A percentile compares a stretch with the other conserved stretches of the same genome.
Conservation (phyloP, 257 asterid genomes). For the Perilla frutescens region DNA sequence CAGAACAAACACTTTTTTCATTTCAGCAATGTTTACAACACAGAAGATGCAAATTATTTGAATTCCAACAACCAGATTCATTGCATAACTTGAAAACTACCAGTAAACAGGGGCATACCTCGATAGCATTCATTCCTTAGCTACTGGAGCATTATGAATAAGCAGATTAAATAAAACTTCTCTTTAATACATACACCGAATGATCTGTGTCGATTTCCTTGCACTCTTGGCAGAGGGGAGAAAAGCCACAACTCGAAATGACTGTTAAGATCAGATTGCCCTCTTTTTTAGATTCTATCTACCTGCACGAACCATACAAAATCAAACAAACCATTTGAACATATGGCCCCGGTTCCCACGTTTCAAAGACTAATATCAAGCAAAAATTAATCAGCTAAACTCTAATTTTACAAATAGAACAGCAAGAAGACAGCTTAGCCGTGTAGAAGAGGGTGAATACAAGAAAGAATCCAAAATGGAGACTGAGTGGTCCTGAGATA, state of each 20-base stretch:
- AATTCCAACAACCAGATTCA: neutral
- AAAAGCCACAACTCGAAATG: neutral
- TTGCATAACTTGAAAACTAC: neutral
- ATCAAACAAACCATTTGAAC: neutral
- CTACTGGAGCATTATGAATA: constrained; percentile 14
- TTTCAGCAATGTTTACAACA: neutral
- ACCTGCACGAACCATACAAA: constrained; percentile 25
- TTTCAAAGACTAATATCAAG: constrained; percentile 15
- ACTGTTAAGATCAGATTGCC: constrained; percentile 19
- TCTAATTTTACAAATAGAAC: constrained; percentile 6
- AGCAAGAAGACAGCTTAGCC: constrained; percentile 37
- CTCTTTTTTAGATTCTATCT: constrained; percentile 1
- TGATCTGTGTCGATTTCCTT: neutral
- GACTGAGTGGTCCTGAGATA: constrained; percentile 51
- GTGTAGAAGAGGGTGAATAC: constrained; percentile 31
- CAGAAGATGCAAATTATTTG: neutral
- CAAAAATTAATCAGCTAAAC: neutral
- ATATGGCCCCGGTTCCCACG: neutral
- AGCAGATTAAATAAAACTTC: neutral
- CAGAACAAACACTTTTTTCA: neutral
- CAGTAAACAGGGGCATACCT: neutral
- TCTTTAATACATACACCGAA: neutral
- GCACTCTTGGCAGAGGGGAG: constrained; percentile 10
- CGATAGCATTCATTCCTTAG: constrained; percentile 15
- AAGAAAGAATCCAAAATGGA: constrained; percentile 26